Percentiles rank a stretch among this genome's conserved stretches.
Conservation (phyloP, 768 basidiomycete genomes). For the Auriscalpium vulgare region DNA sequence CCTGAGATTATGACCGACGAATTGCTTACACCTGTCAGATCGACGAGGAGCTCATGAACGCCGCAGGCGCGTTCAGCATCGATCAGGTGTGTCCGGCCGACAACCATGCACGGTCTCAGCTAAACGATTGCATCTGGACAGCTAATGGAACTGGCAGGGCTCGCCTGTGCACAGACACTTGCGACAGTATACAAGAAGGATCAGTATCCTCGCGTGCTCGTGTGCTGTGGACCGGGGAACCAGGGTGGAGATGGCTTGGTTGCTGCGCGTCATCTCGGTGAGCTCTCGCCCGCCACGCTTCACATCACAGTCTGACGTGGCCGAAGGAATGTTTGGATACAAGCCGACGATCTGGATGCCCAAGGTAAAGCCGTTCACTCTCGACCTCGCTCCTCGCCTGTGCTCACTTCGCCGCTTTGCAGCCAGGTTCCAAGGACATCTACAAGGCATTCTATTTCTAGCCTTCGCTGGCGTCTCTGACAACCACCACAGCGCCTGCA, state of each 20-base stretch:
- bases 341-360: slow-evolving; percentile 87
- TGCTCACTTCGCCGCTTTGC: neutral
- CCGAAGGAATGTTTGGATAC: slow-evolving; percentile 85
- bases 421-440: slow-evolving; percentile 91
- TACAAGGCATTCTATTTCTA: slow-evolving; percentile 50
- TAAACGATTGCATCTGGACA: slow-evolving; percentile 22
- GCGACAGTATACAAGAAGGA: slow-evolving; percentile 68
- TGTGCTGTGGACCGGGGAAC: slow-evolving; percentile 96
- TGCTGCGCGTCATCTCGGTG: slow-evolving; percentile 89
- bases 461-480: neutral
- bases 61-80: slow-evolving; percentile 85
- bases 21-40: slow-evolving; percentile 43
- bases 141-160: slow-evolving; percentile 95
- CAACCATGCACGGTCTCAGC: neutral
- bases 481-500: slow-evolving; percentile 52
- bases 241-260: slow-evolving; percentile 97
- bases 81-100: slow-evolving; percentile 57
- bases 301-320: neutral
- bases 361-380: slow-evolving; percentile 46
- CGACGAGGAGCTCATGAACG: slow-evolving; percentile 88
- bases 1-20: neutral
- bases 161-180: slow-evolving; percentile 86
- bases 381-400: neutral
- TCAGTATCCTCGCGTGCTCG: slow-evolving; percentile 70
- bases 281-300: slow-evolving; percentile 14